Evolutionary conservation across 805 yeast species (phyloP).

Genomic region (Metschnikowia kofuensis): DNA sequence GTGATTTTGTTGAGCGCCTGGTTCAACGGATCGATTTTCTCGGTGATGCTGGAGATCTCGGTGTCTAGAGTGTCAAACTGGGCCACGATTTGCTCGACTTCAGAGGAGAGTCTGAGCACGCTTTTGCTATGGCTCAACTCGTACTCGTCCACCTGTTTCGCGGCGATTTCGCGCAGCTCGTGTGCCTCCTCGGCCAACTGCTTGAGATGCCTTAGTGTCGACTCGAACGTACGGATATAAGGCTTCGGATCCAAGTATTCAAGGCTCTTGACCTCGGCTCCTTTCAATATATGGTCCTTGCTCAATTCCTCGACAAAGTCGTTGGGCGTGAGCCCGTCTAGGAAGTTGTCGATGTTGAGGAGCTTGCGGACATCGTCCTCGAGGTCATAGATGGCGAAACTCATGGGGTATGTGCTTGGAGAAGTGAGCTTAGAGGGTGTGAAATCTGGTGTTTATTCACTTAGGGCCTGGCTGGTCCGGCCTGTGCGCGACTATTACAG

Average conservation of each 20-base stretch:
- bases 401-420: slow-evolving; percentile 22
- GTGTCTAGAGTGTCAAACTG: slow-evolving; percentile 51
- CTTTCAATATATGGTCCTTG: slow-evolving; percentile 56
- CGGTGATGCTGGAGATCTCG: slow-evolving; percentile 54
- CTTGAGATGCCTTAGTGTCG: slow-evolving; percentile 71
- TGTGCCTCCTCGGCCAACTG: slow-evolving; percentile 56
- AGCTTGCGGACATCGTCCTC: slow-evolving; percentile 60
- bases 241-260: slow-evolving; percentile 86
- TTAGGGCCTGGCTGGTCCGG: not conserved
- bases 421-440: too few species aligned
- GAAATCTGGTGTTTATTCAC: too few species aligned
- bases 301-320: slow-evolving; percentile 81
- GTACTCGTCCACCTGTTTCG: slow-evolving; percentile 52
- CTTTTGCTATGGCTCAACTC: slow-evolving; percentile 69
- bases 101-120: slow-evolving; percentile 52
- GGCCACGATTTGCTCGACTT: slow-evolving; percentile 43
- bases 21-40: slow-evolving; percentile 66
- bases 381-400: slow-evolving; percentile 53
- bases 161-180: slow-evolving; percentile 48
- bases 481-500: too few species aligned
- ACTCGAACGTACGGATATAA: slow-evolving; percentile 88
- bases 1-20: slow-evolving; percentile 65
- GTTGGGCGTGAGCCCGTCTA: slow-evolving; percentile 67
- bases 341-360: slow-evolving; percentile 58
- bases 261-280: slow-evolving; percentile 48